Percentiles rank a stretch among this genome's conserved stretches.
phyloP scores from a whole-genome alignment of 768 basidiomycete species.

The Leccinum imitatum region DNA sequence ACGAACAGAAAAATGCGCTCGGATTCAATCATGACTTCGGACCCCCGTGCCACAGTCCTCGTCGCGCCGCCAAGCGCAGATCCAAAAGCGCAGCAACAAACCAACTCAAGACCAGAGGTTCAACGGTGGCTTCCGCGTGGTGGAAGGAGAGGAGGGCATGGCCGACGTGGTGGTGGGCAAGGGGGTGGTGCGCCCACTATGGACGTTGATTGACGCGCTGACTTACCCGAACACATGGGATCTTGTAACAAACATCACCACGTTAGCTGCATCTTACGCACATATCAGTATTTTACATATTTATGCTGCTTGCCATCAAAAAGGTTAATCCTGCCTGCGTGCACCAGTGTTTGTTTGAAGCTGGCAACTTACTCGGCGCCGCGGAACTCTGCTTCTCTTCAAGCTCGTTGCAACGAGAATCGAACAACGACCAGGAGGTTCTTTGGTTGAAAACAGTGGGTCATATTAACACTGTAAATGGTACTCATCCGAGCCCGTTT shows the following conservation, averaged over 20 bases:
- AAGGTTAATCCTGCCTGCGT: background rate
- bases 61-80: slow-evolving; percentile 68
- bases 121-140: slow-evolving; percentile 30
- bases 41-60: slow-evolving; percentile 67
- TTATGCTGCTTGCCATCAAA: slow-evolving; percentile 2
- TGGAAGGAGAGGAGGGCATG: slow-evolving; percentile 21
- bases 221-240: slow-evolving; percentile 11
- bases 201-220: slow-evolving; percentile 28
- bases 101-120: slow-evolving; percentile 21
- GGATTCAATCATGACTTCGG: slow-evolving; percentile 60
- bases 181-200: slow-evolving; percentile 19
- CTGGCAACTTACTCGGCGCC: too few relatives aligned
- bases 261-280: slow-evolving; percentile 17
- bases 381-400: background rate
- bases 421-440: background rate
- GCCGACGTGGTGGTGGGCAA: slow-evolving; percentile 25
- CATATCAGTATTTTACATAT: slow-evolving; percentile 31
- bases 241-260: slow-evolving; percentile 16
- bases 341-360: too few relatives aligned
- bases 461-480: background rate
- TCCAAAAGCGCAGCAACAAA: slow-evolving; percentile 48
- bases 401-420: background rate
- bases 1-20: slow-evolving; percentile 79
- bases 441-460: background rate
- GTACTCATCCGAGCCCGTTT: background rate